These are phyloP conservation scores for Fusarium sp. DNA, from an alignment of 2,329 filamentous ascomycete genomes.

Conservation along the genomic window DNA sequence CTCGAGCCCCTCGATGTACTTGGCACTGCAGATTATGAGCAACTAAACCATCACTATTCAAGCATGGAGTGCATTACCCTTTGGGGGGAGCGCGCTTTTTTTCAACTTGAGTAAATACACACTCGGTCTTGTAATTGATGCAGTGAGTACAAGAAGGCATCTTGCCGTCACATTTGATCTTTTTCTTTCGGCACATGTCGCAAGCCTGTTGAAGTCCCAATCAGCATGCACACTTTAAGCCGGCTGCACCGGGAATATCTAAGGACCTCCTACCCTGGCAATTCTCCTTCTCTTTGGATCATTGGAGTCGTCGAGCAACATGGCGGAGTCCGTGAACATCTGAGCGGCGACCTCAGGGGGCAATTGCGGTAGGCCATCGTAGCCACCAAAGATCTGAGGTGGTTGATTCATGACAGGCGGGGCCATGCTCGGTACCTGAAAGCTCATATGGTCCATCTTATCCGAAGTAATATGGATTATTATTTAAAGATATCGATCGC, in stretches of 20 bases:
- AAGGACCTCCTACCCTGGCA: slow-evolving; percentile 73
- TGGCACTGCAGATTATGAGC: slow-evolving; percentile 70
- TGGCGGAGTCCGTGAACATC: slow-evolving; percentile 67
- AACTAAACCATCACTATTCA: neutral
- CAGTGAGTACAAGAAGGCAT: slow-evolving; percentile 95
- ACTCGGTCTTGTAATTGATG: slow-evolving; percentile 97
- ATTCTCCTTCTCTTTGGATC: slow-evolving; percentile 92
- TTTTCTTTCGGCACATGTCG: slow-evolving; percentile 96
- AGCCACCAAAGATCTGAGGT: slow-evolving; percentile 75
- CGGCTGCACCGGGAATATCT: slow-evolving; percentile 2
- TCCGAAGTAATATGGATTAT: neutral
- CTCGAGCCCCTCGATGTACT: slow-evolving; percentile 97
- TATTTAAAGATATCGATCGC: neutral
- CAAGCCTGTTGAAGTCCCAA: slow-evolving; percentile 71
- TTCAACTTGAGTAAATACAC: slow-evolving; percentile 96
- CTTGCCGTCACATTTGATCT: slow-evolving; percentile 98
- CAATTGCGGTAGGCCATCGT: slow-evolving; percentile 69
- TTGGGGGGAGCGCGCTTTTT: slow-evolving; percentile 98
- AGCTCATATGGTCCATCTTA: slow-evolving; percentile 62
- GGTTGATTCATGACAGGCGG: slow-evolving; percentile 73
- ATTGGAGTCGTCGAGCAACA: slow-evolving; percentile 72
- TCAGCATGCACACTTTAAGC: slow-evolving; percentile 26
- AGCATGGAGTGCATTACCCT: slow-evolving; percentile 69
- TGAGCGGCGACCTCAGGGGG: slow-evolving; percentile 68
- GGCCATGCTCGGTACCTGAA: slow-evolving; percentile 68